Evolutionary conservation across 805 yeast species (phyloP).

Genomic region (Candida ficus): DNA sequence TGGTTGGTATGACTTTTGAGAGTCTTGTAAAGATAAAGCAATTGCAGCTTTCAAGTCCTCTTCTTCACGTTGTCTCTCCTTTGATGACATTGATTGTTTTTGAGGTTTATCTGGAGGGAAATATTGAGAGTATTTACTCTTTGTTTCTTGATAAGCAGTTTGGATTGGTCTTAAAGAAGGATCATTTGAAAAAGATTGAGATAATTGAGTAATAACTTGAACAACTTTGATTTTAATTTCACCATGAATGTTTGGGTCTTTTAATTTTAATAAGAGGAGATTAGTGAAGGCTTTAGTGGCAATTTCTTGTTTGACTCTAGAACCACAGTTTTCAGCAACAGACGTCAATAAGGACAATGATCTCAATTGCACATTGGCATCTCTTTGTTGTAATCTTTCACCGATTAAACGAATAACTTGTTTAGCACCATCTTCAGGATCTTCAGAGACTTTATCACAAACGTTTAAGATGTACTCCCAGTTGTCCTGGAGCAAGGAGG

Average conservation of each 20-base stretch:
- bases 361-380: slow-evolving; percentile 64
- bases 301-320: slow-evolving; percentile 57
- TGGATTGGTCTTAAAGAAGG: slow-evolving; percentile 70
- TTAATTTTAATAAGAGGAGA: slow-evolving; percentile 42
- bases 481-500: slow-evolving; percentile 58
- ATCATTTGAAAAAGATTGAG: slow-evolving; percentile 61
- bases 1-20: slow-evolving; percentile 16
- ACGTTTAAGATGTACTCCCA: slow-evolving; percentile 61
- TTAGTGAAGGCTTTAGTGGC: slow-evolving; percentile 52
- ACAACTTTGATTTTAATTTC: slow-evolving; percentile 61
- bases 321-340: slow-evolving; percentile 74
- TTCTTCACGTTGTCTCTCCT: slow-evolving; percentile 59
- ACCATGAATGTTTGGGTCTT: slow-evolving; percentile 52
- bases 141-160: slow-evolving; percentile 51
- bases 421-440: slow-evolving; percentile 50
- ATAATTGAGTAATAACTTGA: slow-evolving; percentile 63
- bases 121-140: slow-evolving; percentile 34
- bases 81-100: slow-evolving; percentile 41
- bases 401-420: slow-evolving; percentile 42
- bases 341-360: slow-evolving; percentile 51
- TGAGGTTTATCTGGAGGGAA: slow-evolving; percentile 53
- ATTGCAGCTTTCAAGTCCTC: slow-evolving; percentile 74
- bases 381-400: slow-evolving; percentile 42
- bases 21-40: slow-evolving; percentile 51
- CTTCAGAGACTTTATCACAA: slow-evolving; percentile 58